phyloP scores from a whole-genome alignment of 129 eudicot genomes.

The Flaveria robusta region DNA sequence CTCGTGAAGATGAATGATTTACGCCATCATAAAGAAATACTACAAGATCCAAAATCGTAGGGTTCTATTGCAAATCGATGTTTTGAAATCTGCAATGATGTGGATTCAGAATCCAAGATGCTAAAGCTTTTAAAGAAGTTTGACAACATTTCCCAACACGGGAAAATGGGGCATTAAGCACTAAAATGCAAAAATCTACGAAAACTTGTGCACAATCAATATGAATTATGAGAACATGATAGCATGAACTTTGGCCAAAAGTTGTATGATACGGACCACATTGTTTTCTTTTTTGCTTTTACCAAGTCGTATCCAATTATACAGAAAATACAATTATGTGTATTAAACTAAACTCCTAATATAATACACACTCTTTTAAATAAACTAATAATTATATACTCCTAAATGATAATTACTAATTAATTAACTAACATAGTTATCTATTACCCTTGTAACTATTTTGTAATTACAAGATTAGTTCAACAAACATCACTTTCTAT shows the following conservation, averaged over 20 bases:
- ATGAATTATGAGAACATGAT: neutral
- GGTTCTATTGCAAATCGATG: neutral
- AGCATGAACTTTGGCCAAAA: neutral
- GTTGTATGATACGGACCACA: neutral
- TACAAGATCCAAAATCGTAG: neutral
- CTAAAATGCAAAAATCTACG: neutral
- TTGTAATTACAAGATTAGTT: no score
- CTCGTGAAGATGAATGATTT: conserved; percentile 1
- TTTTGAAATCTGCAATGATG: conserved; percentile 24
- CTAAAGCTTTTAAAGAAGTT: conserved; percentile 17
- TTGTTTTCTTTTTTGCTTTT: neutral
- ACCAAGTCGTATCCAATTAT: neutral
- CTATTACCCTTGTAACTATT: no score
- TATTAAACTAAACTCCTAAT: no score
- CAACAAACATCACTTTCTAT: no score
- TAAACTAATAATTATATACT: no score
- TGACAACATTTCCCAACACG: neutral
- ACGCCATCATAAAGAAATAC: neutral
- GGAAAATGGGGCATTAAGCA: neutral
- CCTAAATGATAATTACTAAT: no score
- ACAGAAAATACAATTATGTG: no score
- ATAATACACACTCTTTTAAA: no score
- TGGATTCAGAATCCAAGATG: conserved; percentile 26
- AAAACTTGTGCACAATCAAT: neutral
- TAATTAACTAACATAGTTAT: no score